A percentile compares a stretch with the other conserved stretches of the same genome.
Conservation (phyloP, 129 eudicot species). For the Dittrichia graveolens region DNA sequence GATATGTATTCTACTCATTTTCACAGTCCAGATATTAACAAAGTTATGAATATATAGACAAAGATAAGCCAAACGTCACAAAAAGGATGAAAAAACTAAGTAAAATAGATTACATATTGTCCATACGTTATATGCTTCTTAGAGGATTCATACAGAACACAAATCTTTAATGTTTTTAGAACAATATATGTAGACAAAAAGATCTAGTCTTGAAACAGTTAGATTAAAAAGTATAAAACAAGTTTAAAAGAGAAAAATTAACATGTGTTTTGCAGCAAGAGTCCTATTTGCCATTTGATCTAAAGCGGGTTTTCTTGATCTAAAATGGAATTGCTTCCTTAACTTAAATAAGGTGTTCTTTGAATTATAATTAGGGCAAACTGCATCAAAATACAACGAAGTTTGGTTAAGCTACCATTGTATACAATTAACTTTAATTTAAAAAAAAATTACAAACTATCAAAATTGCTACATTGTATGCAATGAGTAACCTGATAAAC, state of each 20-base stretch:
- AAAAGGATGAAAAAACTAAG: too few species aligned
- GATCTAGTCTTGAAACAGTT: constrained; percentile 4
- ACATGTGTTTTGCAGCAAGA: too few species aligned
- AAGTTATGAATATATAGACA: constrained; percentile 1
- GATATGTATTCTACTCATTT: not conserved
- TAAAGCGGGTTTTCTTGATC: not conserved
- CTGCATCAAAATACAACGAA: too few species aligned
- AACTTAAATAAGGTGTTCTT: too few species aligned
- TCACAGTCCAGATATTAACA: not conserved
- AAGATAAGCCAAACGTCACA: not conserved
- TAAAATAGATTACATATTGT: constrained; percentile 4
- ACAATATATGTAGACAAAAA: not conserved
- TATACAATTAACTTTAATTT: too few species aligned
- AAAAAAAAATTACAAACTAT: too few species aligned
- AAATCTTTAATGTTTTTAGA: not conserved
- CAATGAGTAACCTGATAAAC: too few species aligned
- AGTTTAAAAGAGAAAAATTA: too few species aligned
- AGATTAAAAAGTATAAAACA: constrained; percentile 9
- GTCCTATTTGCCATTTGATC: not conserved
- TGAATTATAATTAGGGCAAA: too few species aligned
- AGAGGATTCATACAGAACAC: constrained; percentile 3
- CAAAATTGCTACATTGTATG: too few species aligned
- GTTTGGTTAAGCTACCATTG: too few species aligned
- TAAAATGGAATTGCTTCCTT: not conserved
- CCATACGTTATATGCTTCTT: constrained; percentile 3